Conservation (phyloP, 352 stramenopile species). For the Pythium monospermum region DNA sequence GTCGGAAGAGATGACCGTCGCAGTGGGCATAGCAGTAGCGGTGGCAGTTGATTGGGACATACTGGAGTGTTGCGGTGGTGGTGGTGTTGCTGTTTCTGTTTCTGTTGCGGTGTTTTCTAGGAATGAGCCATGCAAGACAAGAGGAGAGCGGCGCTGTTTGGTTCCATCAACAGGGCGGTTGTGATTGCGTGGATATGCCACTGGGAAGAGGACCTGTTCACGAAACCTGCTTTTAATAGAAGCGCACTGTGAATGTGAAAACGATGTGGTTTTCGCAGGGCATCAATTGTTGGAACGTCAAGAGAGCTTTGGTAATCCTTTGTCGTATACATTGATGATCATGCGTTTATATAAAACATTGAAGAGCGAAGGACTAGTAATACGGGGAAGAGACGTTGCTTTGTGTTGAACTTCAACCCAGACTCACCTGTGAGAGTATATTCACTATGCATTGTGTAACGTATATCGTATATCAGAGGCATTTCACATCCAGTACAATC, state of each 20-base stretch:
- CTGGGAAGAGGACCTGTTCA: conserved; percentile 15
- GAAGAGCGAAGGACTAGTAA: background rate
- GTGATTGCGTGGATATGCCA: conserved; percentile 13
- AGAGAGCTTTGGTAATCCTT: background rate
- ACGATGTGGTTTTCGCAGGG: background rate
- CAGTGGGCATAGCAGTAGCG: background rate
- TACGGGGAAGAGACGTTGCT: conserved; percentile 4
- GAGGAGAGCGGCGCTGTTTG: background rate
- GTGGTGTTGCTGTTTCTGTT: background rate
- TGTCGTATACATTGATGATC: conserved; percentile 1
- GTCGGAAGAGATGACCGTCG: conserved; percentile 2
- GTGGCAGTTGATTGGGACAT: background rate
- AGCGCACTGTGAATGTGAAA: background rate
- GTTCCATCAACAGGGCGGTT: background rate
- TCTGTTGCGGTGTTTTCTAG: background rate
- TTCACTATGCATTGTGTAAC: no score
- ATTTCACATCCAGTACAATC: no score
- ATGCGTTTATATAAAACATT: background rate
- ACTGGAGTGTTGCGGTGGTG: background rate
- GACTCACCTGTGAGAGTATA: background rate
- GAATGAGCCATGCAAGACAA: background rate
- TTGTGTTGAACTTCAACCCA: conserved; percentile 15
- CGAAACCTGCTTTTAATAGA: conserved; percentile 12
- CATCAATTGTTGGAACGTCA: conserved; percentile 6
- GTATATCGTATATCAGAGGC: background rate